Evolutionary conservation across 2,329 filamentous ascomycete species (phyloP), one percentile per base, ranked within the genome.

Genomic region (Hypoxylon sp.): DNA sequence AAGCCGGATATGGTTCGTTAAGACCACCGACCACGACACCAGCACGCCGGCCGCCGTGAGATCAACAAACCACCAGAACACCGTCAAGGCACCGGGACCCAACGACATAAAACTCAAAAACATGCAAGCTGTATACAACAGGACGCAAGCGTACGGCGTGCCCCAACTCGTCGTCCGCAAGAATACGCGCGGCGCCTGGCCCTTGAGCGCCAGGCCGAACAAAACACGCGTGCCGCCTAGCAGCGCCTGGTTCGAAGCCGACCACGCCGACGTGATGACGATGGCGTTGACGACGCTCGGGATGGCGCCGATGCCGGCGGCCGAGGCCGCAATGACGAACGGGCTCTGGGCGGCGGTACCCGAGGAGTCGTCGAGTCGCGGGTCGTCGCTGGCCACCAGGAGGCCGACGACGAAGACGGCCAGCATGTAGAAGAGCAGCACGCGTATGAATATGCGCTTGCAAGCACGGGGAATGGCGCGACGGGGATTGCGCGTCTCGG

Each of bases 211-310:
- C 56, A 89, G 77, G 3, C 83, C 85, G 65, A 87, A 86, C 4
- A 89, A 78, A 32, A 87, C 85, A 48, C 87, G 82, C 0, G 86
- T 87, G 26, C 86, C 87, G 1, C 85, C 79, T 41, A 82, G 79
- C 32, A 93, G 79, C 71, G 84, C 86, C 68, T 89, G 87, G 69
- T 93, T 93, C 0, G 85, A 87, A 0, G 89, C 84, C 0, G 89
- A 92, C 78, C 87, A 89, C 0, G 89, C 90, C 0, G 89, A 90
- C 0, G 88, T 91, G 68, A 93, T 82, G 69, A 94, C 89, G 24
- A 93, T 82, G 34, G 90, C 91, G 74, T 94, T 94, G 77, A 94
- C 88, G 56, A 94, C 85, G 5, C 87, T 87, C 0, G 90, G 89
- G 4, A 93, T 84, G 6, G 84, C 88, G 4, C 80, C 82, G 59